phyloP scores from a whole-genome alignment of 768 basidiomycete genomes.

The Boletus rubropictus region DNA sequence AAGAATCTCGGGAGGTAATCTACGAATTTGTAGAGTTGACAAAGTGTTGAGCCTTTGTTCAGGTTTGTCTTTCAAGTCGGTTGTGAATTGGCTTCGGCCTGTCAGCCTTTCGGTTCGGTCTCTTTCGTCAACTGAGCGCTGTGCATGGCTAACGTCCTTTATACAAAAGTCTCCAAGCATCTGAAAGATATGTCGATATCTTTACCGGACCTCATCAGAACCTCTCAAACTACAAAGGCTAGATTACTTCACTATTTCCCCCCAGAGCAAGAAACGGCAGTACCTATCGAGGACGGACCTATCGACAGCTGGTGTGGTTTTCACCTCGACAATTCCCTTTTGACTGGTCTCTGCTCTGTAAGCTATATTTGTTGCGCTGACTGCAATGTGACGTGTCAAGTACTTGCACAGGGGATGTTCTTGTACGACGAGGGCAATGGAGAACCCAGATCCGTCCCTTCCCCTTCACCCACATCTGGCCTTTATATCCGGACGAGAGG shows the following conservation, averaged over 20 bases:
- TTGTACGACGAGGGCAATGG: constrained; percentile 43
- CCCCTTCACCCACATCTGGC: constrained; percentile 75
- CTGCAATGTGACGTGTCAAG: constrained; percentile 1
- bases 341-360: constrained; percentile 91
- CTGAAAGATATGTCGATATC: constrained; percentile 60
- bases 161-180: constrained; percentile 51
- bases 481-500: constrained; percentile 88
- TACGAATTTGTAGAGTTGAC: not conserved
- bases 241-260: constrained; percentile 97
- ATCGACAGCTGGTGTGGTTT: constrained; percentile 94
- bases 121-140: not conserved
- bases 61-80: constrained; percentile 84
- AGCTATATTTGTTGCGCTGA: constrained; percentile 18
- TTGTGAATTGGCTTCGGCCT: constrained; percentile 74
- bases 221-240: constrained; percentile 83
- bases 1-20: constrained; percentile 71
- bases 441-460: constrained; percentile 46
- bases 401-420: constrained; percentile 67
- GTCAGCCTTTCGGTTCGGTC: constrained; percentile 78
- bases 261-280: constrained; percentile 38
- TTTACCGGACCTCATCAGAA: constrained; percentile 63
- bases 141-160: not conserved
- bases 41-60: constrained; percentile 4
- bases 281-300: constrained; percentile 49
- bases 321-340: constrained; percentile 84